Conservation (phyloP, 2,329 filamentous ascomycete species). For the Fusarium sp. region DNA sequence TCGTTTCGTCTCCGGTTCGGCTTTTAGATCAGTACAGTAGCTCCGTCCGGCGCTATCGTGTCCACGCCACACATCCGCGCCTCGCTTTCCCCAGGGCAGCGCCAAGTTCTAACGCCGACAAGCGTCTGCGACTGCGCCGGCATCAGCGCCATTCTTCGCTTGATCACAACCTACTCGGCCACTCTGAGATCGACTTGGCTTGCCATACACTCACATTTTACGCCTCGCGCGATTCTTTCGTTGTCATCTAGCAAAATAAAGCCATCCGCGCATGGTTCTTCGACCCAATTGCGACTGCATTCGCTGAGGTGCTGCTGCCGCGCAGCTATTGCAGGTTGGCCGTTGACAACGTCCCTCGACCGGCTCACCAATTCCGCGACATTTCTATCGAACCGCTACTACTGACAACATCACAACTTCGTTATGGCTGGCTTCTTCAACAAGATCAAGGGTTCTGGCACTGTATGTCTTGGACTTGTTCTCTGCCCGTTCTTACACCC, state of each 20-base stretch:
- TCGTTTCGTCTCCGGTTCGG: slow-evolving; percentile 19
- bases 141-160: slow-evolving; percentile 33
- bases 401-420: slow-evolving; percentile 41
- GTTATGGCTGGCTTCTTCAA: slow-evolving; percentile 70
- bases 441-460: slow-evolving; percentile 68
- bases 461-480: slow-evolving; percentile 59
- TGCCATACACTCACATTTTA: slow-evolving; percentile 11
- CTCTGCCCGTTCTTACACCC: slow-evolving; percentile 14
- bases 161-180: slow-evolving; percentile 30
- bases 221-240: slow-evolving; percentile 19
- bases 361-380: slow-evolving; percentile 40
- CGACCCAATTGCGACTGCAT: slow-evolving; percentile 44
- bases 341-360: slow-evolving; percentile 39
- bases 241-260: slow-evolving; percentile 12
- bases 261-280: slow-evolving; percentile 46
- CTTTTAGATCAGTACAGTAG: slow-evolving; percentile 37
- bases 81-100: slow-evolving; percentile 33
- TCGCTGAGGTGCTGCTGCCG: slow-evolving; percentile 52
- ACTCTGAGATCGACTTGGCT: slow-evolving; percentile 34
- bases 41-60: slow-evolving; percentile 41
- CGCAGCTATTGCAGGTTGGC: slow-evolving; percentile 53
- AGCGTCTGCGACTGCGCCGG: slow-evolving; percentile 17
- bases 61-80: slow-evolving; percentile 46
- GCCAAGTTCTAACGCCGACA: slow-evolving; percentile 21
- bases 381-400: slow-evolving; percentile 23